phyloP scores from a whole-genome alignment of 176 grass and related monocot genomes.

The Rhynchospora breviuscula region DNA sequence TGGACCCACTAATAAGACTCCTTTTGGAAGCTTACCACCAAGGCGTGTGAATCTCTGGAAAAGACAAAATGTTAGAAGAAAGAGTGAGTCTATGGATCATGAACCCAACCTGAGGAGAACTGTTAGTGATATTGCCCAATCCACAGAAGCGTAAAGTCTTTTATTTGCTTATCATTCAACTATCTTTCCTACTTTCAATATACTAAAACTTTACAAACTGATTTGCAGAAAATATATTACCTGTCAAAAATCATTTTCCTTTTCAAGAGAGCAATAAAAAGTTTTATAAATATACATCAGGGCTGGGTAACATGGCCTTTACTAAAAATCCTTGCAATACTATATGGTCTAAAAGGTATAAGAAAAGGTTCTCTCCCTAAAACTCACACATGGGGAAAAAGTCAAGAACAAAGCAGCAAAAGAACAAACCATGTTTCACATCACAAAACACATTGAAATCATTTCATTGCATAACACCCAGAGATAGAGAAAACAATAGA shows the following conservation, averaged over 20 bases:
- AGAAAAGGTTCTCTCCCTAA: not conserved
- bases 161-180: not conserved
- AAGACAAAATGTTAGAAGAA: conserved; percentile 9
- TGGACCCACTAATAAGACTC: conserved; percentile 86
- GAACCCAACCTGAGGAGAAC: not conserved
- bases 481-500: not conserved
- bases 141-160: not conserved
- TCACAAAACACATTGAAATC: too few species aligned
- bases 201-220: not conserved
- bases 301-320: not conserved
- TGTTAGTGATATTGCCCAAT: not conserved
- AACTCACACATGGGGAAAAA: not conserved
- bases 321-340: not conserved
- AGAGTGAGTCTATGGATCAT: not conserved
- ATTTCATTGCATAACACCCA: not conserved
- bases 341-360: not conserved
- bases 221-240: not conserved
- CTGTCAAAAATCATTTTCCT: not conserved
- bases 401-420: not conserved
- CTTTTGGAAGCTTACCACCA: conserved; percentile 97
- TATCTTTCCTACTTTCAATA: not conserved
- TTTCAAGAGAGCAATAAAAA: not conserved
- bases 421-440: too few species aligned
- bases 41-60: conserved; percentile 87
- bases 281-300: not conserved